Base-by-base conservation (phyloP, 2,329 filamentous ascomycete species). In the Gaeumannomyces tritici region DNA sequence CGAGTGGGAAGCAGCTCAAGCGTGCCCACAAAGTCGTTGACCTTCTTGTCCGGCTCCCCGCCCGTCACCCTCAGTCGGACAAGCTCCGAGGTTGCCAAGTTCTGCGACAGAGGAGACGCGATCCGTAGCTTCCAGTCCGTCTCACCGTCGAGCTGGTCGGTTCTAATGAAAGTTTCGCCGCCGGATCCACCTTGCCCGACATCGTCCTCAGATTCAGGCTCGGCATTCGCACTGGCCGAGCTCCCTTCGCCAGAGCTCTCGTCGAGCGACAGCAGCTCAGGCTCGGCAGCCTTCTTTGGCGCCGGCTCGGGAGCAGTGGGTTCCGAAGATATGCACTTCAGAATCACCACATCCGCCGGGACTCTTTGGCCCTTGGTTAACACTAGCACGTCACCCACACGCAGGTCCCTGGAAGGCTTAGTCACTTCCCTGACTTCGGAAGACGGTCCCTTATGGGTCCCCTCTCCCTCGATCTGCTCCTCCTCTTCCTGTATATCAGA, bases 91-190 rank as follows among this genome's bases (percentile, higher is more conserved):
- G 87, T 76, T 0, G 86, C 76, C 26, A 99, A 78, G n/a, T 79
- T 83, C 71, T 99, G 95, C 0, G 93, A 93, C 29, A 98, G 75
- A 0, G 90, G 86, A 15, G 92, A 95, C 1, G 95, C 92, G 47
- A 98, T 75, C 33, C 96, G 88, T 63, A 99, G 79, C 76, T 99
- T 99, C 96, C 95, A 99, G 71, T 99, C 95, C 0, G 95, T 99
- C 76, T 99, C 95, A 68, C 95, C 95, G 70, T 99, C 95, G 12
- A 99, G 82, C 72, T 99, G 95, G 74, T 99, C 95, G 2, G 96
- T 99, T 64, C 95, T 85, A 71, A 99, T 98, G 70, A 99, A 99
- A 0, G 93, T 93, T 75, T 99, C 96, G 31, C 92, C 92, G 29
- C 81, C 80, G n/a, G 82, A 75, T 24, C 76, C 75, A 15, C 73